Evolutionary conservation across 352 stramenopile species (phyloP).

Genomic region (Pelagophyceae sp.): DNA sequence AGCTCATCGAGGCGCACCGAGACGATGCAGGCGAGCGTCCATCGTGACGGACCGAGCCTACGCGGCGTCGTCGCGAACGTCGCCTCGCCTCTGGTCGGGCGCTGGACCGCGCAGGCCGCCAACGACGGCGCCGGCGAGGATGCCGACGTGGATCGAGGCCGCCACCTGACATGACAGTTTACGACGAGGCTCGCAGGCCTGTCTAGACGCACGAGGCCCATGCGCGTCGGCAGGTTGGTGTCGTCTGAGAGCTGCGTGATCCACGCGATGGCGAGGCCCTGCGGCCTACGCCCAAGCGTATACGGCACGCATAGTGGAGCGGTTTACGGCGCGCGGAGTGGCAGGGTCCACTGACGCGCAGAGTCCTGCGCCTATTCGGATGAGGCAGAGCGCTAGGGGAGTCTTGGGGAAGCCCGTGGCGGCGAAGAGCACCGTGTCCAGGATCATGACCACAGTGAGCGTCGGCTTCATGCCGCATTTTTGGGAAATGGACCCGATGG

Average conservation of each 20-base stretch:
- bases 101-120: no score
- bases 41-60: neutral
- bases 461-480: neutral
- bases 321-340: no score
- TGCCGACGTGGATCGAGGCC: neutral
- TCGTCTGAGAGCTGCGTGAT: neutral
- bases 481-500: neutral
- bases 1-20: no score
- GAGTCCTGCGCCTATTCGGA: neutral
- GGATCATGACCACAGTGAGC: neutral
- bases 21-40: neutral
- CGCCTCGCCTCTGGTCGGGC: no score
- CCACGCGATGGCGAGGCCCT: conserved; percentile 5
- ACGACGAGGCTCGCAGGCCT: no score
- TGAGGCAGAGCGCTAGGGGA: neutral
- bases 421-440: neutral
- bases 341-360: neutral
- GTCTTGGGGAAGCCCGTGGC: neutral
- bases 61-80: neutral
- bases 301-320: no score
- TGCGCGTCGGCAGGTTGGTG: neutral
- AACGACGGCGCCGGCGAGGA: neutral
- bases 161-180: no score
- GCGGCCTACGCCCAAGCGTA: no score
- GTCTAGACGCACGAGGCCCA: no score